These are phyloP conservation scores for Lipomyces orientalis DNA, from an alignment of 805 yeast species.

Conservation along the genomic window DNA sequence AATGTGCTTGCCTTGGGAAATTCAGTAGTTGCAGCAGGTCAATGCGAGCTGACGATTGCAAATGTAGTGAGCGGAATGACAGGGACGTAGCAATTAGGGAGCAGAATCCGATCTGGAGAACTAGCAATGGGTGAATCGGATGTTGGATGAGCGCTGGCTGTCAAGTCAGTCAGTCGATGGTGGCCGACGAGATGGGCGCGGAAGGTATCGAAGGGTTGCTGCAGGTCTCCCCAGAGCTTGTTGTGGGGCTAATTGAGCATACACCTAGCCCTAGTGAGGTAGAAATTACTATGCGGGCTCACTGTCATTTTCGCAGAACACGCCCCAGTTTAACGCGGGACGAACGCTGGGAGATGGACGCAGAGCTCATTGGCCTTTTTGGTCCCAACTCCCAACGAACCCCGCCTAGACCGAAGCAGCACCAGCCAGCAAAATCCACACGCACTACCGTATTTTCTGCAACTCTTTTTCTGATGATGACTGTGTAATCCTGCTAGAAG, in stretches of 20 bases:
- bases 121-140: not conserved
- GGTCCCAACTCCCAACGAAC: slow-evolving; percentile 4
- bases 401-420: not conserved
- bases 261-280: not conserved
- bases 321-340: slow-evolving; percentile 3
- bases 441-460: not conserved
- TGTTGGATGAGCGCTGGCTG: too few species aligned
- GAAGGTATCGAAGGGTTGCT: not conserved
- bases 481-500: not conserved
- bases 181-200: not conserved
- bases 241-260: not conserved
- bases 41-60: not conserved
- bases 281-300: not conserved
- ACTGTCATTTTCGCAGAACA: not conserved
- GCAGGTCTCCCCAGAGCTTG: not conserved
- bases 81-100: not conserved
- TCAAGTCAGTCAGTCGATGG: too few species aligned
- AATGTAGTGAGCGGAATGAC: not conserved
- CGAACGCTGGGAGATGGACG: not conserved
- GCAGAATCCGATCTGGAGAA: not conserved
- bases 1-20: not conserved
- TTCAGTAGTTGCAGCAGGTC: not conserved
- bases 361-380: slow-evolving; percentile 3
- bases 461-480: not conserved
- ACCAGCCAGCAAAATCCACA: not conserved